Base-by-base conservation (phyloP, 1,284 basidiomycete genomes). In the Leccinum glutinopallens region DNA sequence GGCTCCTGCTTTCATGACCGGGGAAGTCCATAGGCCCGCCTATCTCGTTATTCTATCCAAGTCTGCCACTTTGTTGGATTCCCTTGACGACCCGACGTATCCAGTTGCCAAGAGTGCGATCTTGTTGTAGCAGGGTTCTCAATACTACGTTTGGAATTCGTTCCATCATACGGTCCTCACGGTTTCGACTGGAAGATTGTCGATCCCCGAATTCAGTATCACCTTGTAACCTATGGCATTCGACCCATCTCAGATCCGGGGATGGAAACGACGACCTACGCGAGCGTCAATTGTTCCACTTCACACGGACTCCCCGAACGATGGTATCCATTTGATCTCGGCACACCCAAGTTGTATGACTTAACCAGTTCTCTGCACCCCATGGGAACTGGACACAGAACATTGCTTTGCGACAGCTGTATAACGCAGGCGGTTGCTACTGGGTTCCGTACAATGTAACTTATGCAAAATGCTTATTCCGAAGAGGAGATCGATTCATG, bases 321-420 rank as follows among this genome's bases (percentile, higher is more conserved):
- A 19, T 87, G 85, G 86, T 86, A 79, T 68, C 82, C 84, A 2
- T 80, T 81, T 68, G 82, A 85, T 67, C 81, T 87, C 58, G 85
- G 83, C 29, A 80, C 77, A 8, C 85, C 85, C 6, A 80, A 81
- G 63, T 75, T 86, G 13, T 87, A 87, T 74, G 80, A 86, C 65
- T 73, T 87, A 64, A 82, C 80, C 9, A 71, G 76, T 35, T 66
- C 70, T 0, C 63, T 81, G n/a, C 64, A 68, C n/a, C 59, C 64
- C 70, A 25, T 61, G 43, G 56, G 59, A 39, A 13, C 35, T 46
- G 12, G 58, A 37, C 37, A 56, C 59, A 7, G 63, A 60, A 19
- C 22, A 7, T 15, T 12, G 15, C 19, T 37, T 10, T 22, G 60
- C 37, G 22, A 58, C 19, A 62, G 66, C 6, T 62, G 65, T 5